These are phyloP conservation scores for Kodamaea hsintzibuensis DNA, from an alignment of 805 yeast species.

Conservation along the genomic window DNA sequence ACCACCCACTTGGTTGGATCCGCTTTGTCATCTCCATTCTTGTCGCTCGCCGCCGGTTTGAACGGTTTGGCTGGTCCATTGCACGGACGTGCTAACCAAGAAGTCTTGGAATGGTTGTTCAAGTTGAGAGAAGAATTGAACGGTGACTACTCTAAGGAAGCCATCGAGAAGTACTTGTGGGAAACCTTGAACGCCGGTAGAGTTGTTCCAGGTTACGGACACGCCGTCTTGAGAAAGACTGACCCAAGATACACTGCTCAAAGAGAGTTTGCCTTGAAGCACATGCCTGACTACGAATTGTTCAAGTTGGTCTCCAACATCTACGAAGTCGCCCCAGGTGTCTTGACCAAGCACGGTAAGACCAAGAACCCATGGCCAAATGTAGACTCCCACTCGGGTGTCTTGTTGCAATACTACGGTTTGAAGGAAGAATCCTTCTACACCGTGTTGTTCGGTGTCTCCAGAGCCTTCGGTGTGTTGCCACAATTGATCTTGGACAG, in stretches of 20 bases:
- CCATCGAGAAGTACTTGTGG: constrained; percentile 72
- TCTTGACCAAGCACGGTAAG: constrained; percentile 75
- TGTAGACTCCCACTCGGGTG: constrained; percentile 80
- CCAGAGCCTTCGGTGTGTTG: constrained; percentile 77
- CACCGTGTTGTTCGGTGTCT: constrained; percentile 81
- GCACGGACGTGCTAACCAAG: constrained; percentile 86
- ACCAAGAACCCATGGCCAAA: constrained; percentile 86
- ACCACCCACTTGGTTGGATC: constrained; percentile 82
- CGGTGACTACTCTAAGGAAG: constrained; percentile 55
- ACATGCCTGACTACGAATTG: constrained; percentile 60
- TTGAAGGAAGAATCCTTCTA: constrained; percentile 70
- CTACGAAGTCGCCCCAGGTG: constrained; percentile 72
- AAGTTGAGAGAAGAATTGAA: constrained; percentile 63
- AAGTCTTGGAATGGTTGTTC: constrained; percentile 73
- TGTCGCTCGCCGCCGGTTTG: constrained; percentile 76
- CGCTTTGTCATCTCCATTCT: constrained; percentile 73
- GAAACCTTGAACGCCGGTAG: constrained; percentile 67
- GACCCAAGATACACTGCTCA: constrained; percentile 81
- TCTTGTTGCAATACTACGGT: constrained; percentile 78
- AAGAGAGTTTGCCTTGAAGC: constrained; percentile 64
- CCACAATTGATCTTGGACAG: constrained; percentile 81
- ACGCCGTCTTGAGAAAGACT: constrained; percentile 80
- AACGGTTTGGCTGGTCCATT: constrained; percentile 86
- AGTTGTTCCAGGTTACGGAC: constrained; percentile 88
- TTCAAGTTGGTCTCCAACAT: constrained; percentile 67